A percentile compares a stretch with the other conserved stretches of the same genome.
phyloP scores from a whole-genome alignment of 2,329 filamentous ascomycete genomes.

The Lizonia empirigonia region DNA sequence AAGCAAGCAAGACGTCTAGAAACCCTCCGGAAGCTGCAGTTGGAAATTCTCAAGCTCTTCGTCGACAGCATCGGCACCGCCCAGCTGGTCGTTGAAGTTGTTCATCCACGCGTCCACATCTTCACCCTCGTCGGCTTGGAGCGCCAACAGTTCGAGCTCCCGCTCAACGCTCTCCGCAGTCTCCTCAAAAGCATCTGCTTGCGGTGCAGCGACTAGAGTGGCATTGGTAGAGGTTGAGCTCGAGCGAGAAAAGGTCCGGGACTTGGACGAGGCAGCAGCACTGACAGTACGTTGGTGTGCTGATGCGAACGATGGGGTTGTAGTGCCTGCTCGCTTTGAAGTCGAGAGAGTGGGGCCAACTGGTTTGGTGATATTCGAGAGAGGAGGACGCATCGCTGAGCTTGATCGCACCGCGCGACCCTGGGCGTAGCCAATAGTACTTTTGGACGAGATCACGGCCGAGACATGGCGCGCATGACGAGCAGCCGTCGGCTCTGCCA shows the following conservation, averaged over 20 bases:
- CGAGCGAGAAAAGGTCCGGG: conserved; percentile 39
- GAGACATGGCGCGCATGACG: conserved; percentile 66
- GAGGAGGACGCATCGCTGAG: conserved; percentile 41
- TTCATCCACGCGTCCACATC: conserved; percentile 41
- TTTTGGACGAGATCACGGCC: conserved; percentile 73
- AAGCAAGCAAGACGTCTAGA: conserved; percentile 20
- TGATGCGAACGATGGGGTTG: conserved; percentile 25
- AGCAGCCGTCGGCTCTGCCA: conserved; percentile 56
- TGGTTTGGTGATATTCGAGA: conserved; percentile 45
- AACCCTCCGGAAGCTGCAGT: conserved; percentile 38
- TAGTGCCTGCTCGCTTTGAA: conserved; percentile 13
- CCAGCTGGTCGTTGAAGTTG: conserved; percentile 36
- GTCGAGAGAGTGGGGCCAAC: conserved; percentile 30
- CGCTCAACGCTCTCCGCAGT: conserved; percentile 45
- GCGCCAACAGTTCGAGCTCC: conserved; percentile 38
- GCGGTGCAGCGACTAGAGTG: conserved; percentile 33
- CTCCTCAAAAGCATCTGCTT: conserved; percentile 24
- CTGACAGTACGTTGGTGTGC: conserved; percentile 25
- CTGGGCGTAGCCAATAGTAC: conserved; percentile 83
- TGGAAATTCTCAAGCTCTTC: conserved; percentile 42
- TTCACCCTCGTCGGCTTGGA: conserved; percentile 35
- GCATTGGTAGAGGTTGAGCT: conserved; percentile 41
- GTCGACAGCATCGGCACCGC: conserved; percentile 31
- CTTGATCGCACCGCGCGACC: conserved; percentile 65
- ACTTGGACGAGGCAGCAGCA: conserved; percentile 20